Evolutionary conservation across 2,329 filamentous ascomycete genomes (phyloP).

Genomic region (Rhynchosporium agropyri): DNA sequence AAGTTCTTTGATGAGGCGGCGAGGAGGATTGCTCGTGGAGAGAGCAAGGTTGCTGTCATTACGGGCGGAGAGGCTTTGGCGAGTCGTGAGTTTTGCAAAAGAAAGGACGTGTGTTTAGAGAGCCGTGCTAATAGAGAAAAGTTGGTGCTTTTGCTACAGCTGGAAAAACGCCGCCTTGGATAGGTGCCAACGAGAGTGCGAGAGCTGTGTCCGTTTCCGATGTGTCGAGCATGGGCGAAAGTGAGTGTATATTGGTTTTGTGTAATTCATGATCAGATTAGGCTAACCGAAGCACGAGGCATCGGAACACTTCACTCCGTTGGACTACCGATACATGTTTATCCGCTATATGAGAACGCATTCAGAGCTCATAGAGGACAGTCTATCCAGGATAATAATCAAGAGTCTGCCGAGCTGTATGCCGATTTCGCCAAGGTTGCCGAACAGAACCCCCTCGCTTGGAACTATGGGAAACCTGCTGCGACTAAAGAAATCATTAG

Average conservation of each 20-base stretch:
- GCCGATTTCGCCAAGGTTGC: constrained; percentile 18
- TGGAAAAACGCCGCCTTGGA: constrained; percentile 63
- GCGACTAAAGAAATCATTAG: constrained; percentile 55
- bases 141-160: constrained; percentile 56
- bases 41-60: constrained; percentile 59
- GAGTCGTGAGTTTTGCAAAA: constrained; percentile 47
- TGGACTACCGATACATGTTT: constrained; percentile 66
- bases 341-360: constrained; percentile 67
- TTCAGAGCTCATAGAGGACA: constrained; percentile 61
- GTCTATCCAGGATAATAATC: constrained; percentile 55
- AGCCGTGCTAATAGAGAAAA: constrained; percentile 43
- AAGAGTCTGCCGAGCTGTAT: constrained; percentile 60
- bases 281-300: constrained; percentile 44
- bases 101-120: too few relatives aligned
- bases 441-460: constrained; percentile 45
- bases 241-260: constrained; percentile 39
- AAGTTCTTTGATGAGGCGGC: constrained; percentile 66
- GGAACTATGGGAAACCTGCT: constrained; percentile 53
- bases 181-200: constrained; percentile 49
- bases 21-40: constrained; percentile 54
- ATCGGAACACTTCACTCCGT: constrained; percentile 59
- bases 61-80: constrained; percentile 68
- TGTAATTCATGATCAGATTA: background rate
- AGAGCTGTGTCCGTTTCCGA: constrained; percentile 55
- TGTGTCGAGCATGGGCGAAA: constrained; percentile 47